Evolutionary conservation across 345 rosid species (phyloP), one percentile per base, ranked within the genome.

Genomic region (Pugionium dolabratum): DNA sequence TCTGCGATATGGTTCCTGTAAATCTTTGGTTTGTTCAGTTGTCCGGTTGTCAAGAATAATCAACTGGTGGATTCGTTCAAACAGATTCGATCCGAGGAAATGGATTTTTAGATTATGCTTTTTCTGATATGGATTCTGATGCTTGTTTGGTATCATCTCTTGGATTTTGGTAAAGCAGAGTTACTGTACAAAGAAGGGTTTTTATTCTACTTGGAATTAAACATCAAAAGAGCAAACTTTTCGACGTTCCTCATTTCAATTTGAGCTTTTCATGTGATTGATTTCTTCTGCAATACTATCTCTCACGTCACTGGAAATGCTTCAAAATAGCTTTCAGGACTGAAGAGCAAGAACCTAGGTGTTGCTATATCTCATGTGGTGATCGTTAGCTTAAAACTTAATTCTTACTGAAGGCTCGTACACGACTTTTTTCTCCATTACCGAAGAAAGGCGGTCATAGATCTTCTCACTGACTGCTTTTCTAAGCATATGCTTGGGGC

Each of bases 81-180:
- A 53, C 66, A 6, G 42, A 65, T 73, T 73, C 53, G 52, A 61
- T 66, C 66, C 66, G 10, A 39, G 56, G 72, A 53, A n/a, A 42
- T 73, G 62, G 71, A 72, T 51, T 4, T 49, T 41, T 18, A 35
- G 48, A 65, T 52, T 18, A 18, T 18, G 18, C 18, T 18, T 18
- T 18, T 18, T 18, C 18, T 18, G 18, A 18, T 18, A 18, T 18
- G 18, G 68, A 30, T 55, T 64, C 65, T 64, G 66, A 64, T 72
- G 54, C 67, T 66, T 53, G 53, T 46, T 71, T 64, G 62, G 69
- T 30, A 30, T 45, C 55, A 53, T 69, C 11, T 18, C 18, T 18
- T 18, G 18, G 18, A 18, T 61, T 9, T 61, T 46, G 52, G 32
- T 42, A 57, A 64, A 65, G 48, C 54, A 11, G 60, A 72, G 71